Evolutionary conservation across 139 green algal genomes (phyloP), one percentile per base, ranked within the genome.

Genomic region (Haematococcus lacustris): DNA sequence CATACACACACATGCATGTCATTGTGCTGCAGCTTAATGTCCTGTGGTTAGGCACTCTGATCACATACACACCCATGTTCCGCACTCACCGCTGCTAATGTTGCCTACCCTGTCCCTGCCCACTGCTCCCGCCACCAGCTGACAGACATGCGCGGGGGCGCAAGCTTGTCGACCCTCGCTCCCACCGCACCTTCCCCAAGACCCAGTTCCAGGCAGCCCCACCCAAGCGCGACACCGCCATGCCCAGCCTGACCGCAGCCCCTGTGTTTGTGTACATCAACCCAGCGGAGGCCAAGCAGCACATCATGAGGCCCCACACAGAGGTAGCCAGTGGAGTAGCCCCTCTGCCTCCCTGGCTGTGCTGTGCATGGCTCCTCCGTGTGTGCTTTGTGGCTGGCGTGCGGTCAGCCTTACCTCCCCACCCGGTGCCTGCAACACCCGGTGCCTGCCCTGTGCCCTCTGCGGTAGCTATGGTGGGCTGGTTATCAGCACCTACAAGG

Each of bases 121-220:
- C n/a, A n/a, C n/a, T n/a, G n/a, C n/a, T n/a, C n/a, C n/a, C n/a
- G n/a, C n/a, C n/a, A n/a, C n/a, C 64, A 0, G 77, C 77, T 5
- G 77, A 82, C 51, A 60, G 72, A 1, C 72, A 73, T 17, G 76
- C 76, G 33, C 68, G 66, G 7, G 76, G 76, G 5, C 57, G 71
- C 1, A 73, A 71, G 47, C 47, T 76, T 1, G 38, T 41, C 6
- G 28, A 43, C 9, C 43, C 63, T 3, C 63, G 63, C 34, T 39
- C 71, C 34, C 23, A 37, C 1, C 70, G 66, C 2, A 64, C 39
- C 2, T 33, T 71, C 25, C 77, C 77, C 39, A 82, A 82, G 62
- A 82, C 74, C 0, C 33, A 70, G 1, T 80, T 69, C 51, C 28
- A 50, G 0, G 28, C 65, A 26, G 60, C 74, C 0, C 47, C 62